These are phyloP conservation scores for Botrytis galanthina DNA, from an alignment of 2,329 filamentous ascomycete genomes.

Conservation along the genomic window DNA sequence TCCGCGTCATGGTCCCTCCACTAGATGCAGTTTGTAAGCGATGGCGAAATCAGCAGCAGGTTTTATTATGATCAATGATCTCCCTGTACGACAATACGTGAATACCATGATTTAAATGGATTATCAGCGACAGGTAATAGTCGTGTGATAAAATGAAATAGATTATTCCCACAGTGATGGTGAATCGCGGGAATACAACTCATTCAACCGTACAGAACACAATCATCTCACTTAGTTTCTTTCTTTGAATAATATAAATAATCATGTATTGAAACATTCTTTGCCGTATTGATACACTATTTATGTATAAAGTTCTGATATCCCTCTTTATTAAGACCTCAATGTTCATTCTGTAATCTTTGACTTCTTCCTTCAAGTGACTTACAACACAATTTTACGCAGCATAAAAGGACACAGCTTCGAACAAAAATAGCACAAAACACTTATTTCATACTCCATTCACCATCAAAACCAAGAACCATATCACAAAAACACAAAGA, in stretches of 20 bases:
- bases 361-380: neutral
- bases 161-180: neutral
- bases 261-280: neutral
- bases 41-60: neutral
- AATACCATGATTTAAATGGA: too few relatives aligned
- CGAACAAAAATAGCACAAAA: rapidly evolving
- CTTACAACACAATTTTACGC: too few relatives aligned
- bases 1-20: neutral
- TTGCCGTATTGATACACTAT: neutral
- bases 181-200: neutral
- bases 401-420: neutral
- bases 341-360: neutral
- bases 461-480: neutral
- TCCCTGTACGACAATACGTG: too few relatives aligned
- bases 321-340: neutral
- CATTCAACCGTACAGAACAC: neutral
- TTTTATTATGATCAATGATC: too few relatives aligned
- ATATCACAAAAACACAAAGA: neutral
- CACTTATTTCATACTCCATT: neutral
- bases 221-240: neutral
- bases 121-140: too few relatives aligned
- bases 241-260: neutral
- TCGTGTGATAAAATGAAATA: too few relatives aligned
- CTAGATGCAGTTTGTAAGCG: neutral
- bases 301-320: neutral